Conservation (phyloP, 768 basidiomycete genomes). For the Kwoniella dejecticola region DNA sequence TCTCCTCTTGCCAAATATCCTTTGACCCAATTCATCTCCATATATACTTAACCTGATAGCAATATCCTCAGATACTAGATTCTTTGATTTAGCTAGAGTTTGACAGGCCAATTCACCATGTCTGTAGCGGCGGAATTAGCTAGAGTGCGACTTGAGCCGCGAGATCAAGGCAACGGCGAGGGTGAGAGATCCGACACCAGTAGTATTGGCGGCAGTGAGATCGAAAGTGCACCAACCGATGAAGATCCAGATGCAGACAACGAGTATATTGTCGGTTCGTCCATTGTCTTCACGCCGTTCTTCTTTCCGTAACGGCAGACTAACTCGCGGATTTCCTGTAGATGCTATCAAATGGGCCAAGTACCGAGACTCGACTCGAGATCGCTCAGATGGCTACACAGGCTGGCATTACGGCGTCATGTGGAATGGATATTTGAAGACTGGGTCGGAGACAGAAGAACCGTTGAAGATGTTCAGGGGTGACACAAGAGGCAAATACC, state of each 20-base stretch:
- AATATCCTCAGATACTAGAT: too few species aligned
- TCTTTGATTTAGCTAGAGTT: too few species aligned
- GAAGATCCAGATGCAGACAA: slow-evolving; percentile 13
- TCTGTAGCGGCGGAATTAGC: not conserved
- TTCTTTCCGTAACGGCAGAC: too few species aligned
- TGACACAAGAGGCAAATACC: too few species aligned
- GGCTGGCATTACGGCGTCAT: slow-evolving; percentile 44
- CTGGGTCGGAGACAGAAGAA: slow-evolving; percentile 31
- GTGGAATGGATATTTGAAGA: slow-evolving; percentile 43
- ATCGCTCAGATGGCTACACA: slow-evolving; percentile 21
- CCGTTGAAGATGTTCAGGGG: not conserved
- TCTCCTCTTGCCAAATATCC: too few species aligned
- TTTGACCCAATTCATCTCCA: too few species aligned
- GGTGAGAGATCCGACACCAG: slow-evolving; percentile 3
- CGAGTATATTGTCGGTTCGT: slow-evolving; percentile 31
- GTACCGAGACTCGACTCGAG: slow-evolving; percentile 22
- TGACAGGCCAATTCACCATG: not conserved
- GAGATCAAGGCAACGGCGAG: not conserved
- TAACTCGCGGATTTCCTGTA: not conserved
- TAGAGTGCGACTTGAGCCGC: slow-evolving; percentile 11
- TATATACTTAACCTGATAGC: too few species aligned
- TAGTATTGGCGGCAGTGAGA: slow-evolving; percentile 17
- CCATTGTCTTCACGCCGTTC: not conserved
- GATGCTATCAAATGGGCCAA: slow-evolving; percentile 41
- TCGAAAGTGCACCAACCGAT: slow-evolving; percentile 19